These are phyloP conservation scores for Ploettnerulaceae sp. DNA, from an alignment of 2,329 filamentous ascomycete species.

Conservation along the genomic window DNA sequence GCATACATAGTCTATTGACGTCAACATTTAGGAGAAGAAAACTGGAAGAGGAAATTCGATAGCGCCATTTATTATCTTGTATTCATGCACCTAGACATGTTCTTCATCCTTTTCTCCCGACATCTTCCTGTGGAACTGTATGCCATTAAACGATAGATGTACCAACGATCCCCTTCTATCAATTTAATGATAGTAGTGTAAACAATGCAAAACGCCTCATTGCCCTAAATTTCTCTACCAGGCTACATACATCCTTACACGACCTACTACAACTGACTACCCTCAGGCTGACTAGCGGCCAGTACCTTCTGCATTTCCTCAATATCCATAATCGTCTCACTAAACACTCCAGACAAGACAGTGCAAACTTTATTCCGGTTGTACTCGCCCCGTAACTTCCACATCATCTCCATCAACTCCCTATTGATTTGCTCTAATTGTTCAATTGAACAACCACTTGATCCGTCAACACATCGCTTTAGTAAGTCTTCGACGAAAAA, in stretches of 20 bases:
- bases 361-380: conserved; percentile 71
- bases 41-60: too few relatives aligned
- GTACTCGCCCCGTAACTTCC: conserved; percentile 73
- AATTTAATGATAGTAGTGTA: too few relatives aligned
- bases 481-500: conserved; percentile 27
- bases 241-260: background rate
- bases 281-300: conserved; percentile 24
- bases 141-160: too few relatives aligned
- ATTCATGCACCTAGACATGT: too few relatives aligned
- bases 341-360: conserved; percentile 65
- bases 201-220: too few relatives aligned
- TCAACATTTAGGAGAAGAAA: too few relatives aligned
- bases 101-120: too few relatives aligned
- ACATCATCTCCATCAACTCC: conserved; percentile 84
- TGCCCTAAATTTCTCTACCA: background rate
- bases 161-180: too few relatives aligned
- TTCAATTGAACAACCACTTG: conserved; percentile 57
- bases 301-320: conserved; percentile 35
- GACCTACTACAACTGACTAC: conserved; percentile 3
- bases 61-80: too few relatives aligned
- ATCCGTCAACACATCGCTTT: conserved; percentile 23
- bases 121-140: too few relatives aligned
- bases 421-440: conserved; percentile 93
- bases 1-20: too few relatives aligned
- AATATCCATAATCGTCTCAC: conserved; percentile 67